These are phyloP conservation scores for Silene coronaria DNA, from an alignment of 179 eudicot species.

Conservation along the genomic window DNA sequence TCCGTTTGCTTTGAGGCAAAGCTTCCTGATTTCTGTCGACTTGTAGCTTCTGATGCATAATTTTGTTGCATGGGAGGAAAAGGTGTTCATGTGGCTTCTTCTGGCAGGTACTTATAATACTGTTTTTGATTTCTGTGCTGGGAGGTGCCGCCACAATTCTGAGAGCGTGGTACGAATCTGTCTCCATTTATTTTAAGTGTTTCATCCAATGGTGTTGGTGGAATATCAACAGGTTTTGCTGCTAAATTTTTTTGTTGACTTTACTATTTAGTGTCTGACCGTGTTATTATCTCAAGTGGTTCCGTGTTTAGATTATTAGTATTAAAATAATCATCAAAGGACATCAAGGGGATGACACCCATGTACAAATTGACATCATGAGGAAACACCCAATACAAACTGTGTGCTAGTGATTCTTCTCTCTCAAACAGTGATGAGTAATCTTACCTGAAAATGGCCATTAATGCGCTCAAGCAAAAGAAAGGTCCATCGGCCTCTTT, in stretches of 20 bases:
- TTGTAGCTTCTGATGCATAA: not conserved
- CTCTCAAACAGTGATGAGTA: no score
- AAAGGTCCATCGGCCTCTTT: no score
- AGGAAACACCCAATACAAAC: no score
- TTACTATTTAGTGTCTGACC: not conserved
- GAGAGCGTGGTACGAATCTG: conserved; percentile 70
- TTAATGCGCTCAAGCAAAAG: no score
- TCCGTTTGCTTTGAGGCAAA: not conserved
- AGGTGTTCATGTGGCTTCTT: conserved; percentile 16
- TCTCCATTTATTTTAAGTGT: conserved; percentile 4
- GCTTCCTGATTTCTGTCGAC: not conserved
- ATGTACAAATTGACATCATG: no score
- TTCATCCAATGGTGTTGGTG: not conserved
- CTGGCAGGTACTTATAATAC: conserved; percentile 67
- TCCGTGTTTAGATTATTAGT: no score
- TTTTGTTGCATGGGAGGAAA: conserved; percentile 7
- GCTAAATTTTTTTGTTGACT: not conserved
- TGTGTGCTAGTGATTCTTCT: no score
- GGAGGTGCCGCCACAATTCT: conserved; percentile 97
- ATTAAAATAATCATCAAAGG: no score
- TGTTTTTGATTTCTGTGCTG: conserved; percentile 88
- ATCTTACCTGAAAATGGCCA: no score
- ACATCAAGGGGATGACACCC: no score
- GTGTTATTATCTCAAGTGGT: no score
- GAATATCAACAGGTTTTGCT: not conserved